Percentiles rank a stretch among this genome's conserved stretches.
phyloP scores from a whole-genome alignment of 345 rosid species.

The Schrenkiella parvula region DNA sequence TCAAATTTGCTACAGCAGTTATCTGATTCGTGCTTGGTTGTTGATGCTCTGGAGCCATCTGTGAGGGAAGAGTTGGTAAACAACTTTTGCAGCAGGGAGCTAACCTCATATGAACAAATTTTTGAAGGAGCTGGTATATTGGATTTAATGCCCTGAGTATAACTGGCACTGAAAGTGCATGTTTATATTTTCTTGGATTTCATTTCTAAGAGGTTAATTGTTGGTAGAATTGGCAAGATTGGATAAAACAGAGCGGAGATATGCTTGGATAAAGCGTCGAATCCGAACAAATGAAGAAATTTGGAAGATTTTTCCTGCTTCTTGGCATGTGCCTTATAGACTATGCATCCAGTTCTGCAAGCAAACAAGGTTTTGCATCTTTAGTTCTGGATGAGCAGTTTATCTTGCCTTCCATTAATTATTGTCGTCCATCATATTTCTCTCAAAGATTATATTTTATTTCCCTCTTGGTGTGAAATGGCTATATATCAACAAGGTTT shows the following conservation, averaged over 20 bases:
- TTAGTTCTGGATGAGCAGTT: neutral
- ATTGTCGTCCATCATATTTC: neutral
- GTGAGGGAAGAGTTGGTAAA: conserved; percentile 98
- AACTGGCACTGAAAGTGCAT: conserved; percentile 2
- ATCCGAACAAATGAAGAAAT: conserved; percentile 94
- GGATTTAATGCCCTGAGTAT: conserved; percentile 18
- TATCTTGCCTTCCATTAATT: neutral
- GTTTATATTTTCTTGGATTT: neutral
- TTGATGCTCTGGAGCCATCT: conserved; percentile 96
- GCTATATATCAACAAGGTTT: too few species aligned
- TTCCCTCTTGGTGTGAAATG: too few species aligned
- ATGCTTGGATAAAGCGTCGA: conserved; percentile 97
- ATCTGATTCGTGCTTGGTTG: conserved; percentile 96
- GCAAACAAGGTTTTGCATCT: conserved; percentile 66
- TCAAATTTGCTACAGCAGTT: conserved; percentile 79
- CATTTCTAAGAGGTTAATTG: neutral
- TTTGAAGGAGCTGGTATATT: conserved; percentile 98
- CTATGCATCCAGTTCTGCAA: conserved; percentile 95
- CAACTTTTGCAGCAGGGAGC: conserved; percentile 95
- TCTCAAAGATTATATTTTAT: too few species aligned
- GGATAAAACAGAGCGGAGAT: conserved; percentile 93
- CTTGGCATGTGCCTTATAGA: conserved; percentile 97
- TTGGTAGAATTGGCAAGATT: conserved; percentile 82
- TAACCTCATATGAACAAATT: conserved; percentile 95
- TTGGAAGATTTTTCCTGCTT: conserved; percentile 91